Evolutionary conservation across 805 yeast species (phyloP).

Genomic region (Starmerella stigmatis): DNA sequence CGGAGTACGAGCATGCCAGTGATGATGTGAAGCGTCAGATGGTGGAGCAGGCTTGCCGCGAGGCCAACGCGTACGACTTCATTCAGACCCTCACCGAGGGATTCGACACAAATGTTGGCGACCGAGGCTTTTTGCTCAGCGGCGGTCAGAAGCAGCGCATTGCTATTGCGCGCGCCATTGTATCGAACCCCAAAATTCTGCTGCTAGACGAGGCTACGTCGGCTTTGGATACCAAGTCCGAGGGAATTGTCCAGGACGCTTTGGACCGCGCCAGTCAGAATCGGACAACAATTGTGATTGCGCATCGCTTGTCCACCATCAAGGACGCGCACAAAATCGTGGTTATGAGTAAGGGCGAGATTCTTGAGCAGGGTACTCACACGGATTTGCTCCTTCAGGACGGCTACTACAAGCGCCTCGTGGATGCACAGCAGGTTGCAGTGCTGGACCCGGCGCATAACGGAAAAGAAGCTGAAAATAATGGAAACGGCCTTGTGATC

Average conservation of each 20-base stretch:
- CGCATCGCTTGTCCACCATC: conserved; percentile 49
- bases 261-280: conserved; percentile 30
- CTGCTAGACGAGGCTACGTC: conserved; percentile 59
- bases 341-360: conserved; percentile 42
- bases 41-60: conserved; percentile 32
- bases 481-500: conserved; percentile 13
- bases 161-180: conserved; percentile 60
- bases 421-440: conserved; percentile 31
- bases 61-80: conserved; percentile 35
- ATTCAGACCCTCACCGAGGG: conserved; percentile 65
- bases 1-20: conserved; percentile 47
- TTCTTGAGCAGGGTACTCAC: conserved; percentile 40
- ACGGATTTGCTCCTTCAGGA: conserved; percentile 28
- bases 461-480: conserved; percentile 15
- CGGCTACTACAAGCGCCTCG: conserved; percentile 30
- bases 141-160: conserved; percentile 69
- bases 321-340: conserved; percentile 46
- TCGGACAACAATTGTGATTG: conserved; percentile 47
- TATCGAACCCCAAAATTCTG: conserved; percentile 50
- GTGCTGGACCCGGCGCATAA: conserved; percentile 8
- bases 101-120: conserved; percentile 57
- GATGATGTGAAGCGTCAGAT: conserved; percentile 32
- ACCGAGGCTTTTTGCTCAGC: conserved; percentile 47
- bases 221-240: conserved; percentile 43
- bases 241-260: conserved; percentile 36